Base-by-base conservation (phyloP, 306 rosid genomes). In the Quercus cerris region DNA sequence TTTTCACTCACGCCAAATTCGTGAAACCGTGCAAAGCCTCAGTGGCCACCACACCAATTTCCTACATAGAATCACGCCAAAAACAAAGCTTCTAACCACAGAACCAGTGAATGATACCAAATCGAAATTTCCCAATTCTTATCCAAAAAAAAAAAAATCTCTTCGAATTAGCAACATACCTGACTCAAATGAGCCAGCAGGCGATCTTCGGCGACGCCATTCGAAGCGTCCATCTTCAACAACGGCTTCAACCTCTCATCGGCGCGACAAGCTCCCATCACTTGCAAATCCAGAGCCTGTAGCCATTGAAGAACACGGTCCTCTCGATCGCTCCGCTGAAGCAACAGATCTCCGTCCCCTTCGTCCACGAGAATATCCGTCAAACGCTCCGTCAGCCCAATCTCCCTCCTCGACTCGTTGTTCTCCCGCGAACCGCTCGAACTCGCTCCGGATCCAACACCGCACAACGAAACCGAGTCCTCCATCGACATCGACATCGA, bases 251-350 rank as follows among this genome's bases (percentile, higher is more conserved):
- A 49, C 84, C 97, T 83, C 90, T 93, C 98, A 44, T 91, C 98
- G 17, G 92, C 85, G 3, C 98, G 97, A 82, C 99, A 96, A 11
- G 99, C 99, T 3, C 99, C 98, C 86, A 89, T 82, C 31, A 93
- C 90, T 82, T 96, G 99, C 93, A 90, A 79, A 76, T 96, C 97
- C 28, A 96, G 92, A 78, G 98, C 99, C 87, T 90, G 97, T 5
- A 96, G 87, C 94, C 98, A 96, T 85, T 79, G 89, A 80, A 96
- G 41, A 74, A 93, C 82, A 51, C 89, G 80, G 54, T 88, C 97
- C 23, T 87, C 99, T 22, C 97, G 78, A 70, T 91, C 83, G 56
- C 78, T 93, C 62, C 77, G 90, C 84, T 93, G 97, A 46, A 93
- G 89, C 92, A 93, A 85, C 84, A 95, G 92, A 90, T 95, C 99